Evolutionary conservation across 805 yeast species (phyloP).

Genomic region (Metschnikowia amazonensis): DNA sequence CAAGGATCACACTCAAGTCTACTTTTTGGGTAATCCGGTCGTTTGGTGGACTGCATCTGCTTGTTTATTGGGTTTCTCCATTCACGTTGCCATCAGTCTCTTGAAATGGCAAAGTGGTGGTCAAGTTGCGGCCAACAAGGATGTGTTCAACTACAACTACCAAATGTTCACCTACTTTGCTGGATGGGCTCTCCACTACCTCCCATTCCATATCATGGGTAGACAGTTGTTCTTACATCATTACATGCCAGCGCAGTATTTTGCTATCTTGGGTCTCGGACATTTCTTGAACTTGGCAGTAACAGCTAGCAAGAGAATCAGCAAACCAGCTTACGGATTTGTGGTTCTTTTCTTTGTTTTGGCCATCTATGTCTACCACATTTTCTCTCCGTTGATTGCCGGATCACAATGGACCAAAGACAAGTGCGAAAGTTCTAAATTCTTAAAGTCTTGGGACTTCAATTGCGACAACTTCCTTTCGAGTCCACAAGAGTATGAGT

Average conservation of each 20-base stretch:
- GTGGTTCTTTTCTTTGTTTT: slow-evolving; percentile 47
- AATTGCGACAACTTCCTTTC: slow-evolving; percentile 61
- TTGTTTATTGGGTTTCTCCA: slow-evolving; percentile 46
- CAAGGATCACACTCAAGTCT: slow-evolving; percentile 55
- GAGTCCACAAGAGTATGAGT: slow-evolving; percentile 23
- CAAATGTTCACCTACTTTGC: slow-evolving; percentile 57
- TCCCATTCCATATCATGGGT: slow-evolving; percentile 82
- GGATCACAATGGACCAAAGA: slow-evolving; percentile 76
- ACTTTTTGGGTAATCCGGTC: slow-evolving; percentile 74
- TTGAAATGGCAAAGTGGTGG: slow-evolving; percentile 60
- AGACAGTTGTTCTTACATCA: slow-evolving; percentile 93
- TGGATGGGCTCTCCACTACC: slow-evolving; percentile 71
- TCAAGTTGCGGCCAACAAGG: slow-evolving; percentile 43
- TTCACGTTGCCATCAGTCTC: slow-evolving; percentile 45
- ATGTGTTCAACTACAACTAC: slow-evolving; percentile 60
- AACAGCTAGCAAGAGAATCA: slow-evolving; percentile 37
- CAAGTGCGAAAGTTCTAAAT: slow-evolving; percentile 59
- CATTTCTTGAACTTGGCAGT: slow-evolving; percentile 56
- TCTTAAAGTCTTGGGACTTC: slow-evolving; percentile 78
- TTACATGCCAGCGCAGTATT: slow-evolving; percentile 88
- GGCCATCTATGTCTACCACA: slow-evolving; percentile 52
- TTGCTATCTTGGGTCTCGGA: slow-evolving; percentile 75
- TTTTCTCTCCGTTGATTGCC: slow-evolving; percentile 70
- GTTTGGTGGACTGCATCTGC: slow-evolving; percentile 71
- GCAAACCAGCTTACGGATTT: slow-evolving; percentile 41